These are phyloP conservation scores for Pythium insidiosum DNA, from an alignment of 352 stramenopile species.

Conservation along the genomic window DNA sequence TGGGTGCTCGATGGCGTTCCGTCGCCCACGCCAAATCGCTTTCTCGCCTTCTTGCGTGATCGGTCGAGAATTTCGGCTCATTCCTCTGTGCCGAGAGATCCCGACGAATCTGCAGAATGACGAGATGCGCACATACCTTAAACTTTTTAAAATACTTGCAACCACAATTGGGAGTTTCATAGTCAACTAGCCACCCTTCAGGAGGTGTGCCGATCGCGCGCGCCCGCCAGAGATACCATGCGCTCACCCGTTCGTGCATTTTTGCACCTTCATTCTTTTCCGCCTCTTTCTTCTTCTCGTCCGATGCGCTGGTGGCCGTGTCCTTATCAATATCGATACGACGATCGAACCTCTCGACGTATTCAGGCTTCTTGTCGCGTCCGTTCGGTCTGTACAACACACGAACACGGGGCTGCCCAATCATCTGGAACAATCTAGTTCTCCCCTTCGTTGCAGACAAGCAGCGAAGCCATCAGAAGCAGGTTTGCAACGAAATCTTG, in stretches of 20 bases:
- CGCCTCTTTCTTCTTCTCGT: background rate
- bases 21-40: too few relatives aligned
- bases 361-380: too few relatives aligned
- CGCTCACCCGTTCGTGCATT: background rate
- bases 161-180: background rate
- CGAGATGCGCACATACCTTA: constrained; percentile 1
- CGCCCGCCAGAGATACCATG: constrained; percentile 4
- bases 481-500: too few relatives aligned
- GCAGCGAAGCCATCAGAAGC: too few relatives aligned
- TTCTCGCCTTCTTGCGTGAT: background rate
- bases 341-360: background rate
- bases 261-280: background rate
- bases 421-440: too few relatives aligned
- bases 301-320: background rate
- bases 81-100: background rate
- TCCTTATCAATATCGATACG: constrained; percentile 1
- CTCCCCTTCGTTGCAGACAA: too few relatives aligned
- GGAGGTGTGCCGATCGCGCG: background rate
- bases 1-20: too few relatives aligned
- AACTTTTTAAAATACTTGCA: constrained; percentile 7
- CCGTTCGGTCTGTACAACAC: too few relatives aligned
- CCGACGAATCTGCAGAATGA: background rate
- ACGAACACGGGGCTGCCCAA: too few relatives aligned
- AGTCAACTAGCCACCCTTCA: constrained; percentile 4
- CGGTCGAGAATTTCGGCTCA: background rate